Percentiles rank a stretch among this genome's conserved stretches.
phyloP scores from a whole-genome alignment of 2,329 filamentous ascomycete genomes.

The Nemania sp. region DNA sequence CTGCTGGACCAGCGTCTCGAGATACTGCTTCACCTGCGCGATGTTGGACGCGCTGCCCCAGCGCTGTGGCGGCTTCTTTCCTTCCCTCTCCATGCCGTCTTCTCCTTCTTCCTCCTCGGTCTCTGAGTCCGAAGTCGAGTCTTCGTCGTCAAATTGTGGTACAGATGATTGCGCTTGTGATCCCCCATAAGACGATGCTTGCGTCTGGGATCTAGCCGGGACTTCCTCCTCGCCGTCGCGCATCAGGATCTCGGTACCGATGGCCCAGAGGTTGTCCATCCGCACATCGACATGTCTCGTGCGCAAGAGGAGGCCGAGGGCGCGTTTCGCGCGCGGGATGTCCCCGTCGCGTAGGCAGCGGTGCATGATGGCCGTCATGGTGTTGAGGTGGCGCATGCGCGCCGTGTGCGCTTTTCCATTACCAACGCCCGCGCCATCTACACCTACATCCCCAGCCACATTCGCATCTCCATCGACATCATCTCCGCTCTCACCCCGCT shows the following conservation, averaged over 20 bases:
- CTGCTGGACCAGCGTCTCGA: conserved; percentile 76
- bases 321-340: conserved; percentile 70
- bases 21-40: conserved; percentile 60
- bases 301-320: conserved; percentile 74
- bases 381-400: conserved; percentile 61
- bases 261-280: conserved; percentile 72
- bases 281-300: conserved; percentile 67
- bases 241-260: conserved; percentile 84
- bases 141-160: background rate
- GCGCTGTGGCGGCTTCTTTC: conserved; percentile 25
- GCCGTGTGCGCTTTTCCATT: conserved; percentile 34
- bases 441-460: background rate
- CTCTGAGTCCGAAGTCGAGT: background rate
- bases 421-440: conserved; percentile 45
- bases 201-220: too few relatives aligned
- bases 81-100: background rate
- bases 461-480: background rate
- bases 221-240: conserved; percentile 58
- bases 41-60: conserved; percentile 54
- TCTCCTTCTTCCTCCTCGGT: conserved; percentile 17
- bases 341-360: conserved; percentile 72
- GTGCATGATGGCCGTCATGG: conserved; percentile 71
- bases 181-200: background rate
- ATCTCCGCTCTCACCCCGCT: too few relatives aligned
- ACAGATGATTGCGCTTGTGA: background rate